phyloP scores from a whole-genome alignment of 306 rosid species.

The Dalbergia cultrata region DNA sequence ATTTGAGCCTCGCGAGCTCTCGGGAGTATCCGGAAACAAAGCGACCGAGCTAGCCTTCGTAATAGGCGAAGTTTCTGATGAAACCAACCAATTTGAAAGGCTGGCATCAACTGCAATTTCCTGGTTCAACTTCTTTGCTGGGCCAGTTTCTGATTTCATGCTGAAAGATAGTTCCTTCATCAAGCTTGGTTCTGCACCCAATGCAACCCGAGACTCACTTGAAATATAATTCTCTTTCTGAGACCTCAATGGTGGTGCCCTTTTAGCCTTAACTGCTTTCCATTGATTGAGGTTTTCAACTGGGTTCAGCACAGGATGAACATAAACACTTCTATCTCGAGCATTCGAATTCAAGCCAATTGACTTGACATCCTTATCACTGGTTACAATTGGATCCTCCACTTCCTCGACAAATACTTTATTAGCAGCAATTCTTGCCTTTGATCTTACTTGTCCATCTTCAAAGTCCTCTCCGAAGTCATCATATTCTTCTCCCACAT shows the following conservation, averaged over 20 bases:
- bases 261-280: slow-evolving; percentile 73
- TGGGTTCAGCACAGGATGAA: slow-evolving; percentile 82
- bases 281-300: slow-evolving; percentile 81
- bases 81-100: slow-evolving; percentile 85
- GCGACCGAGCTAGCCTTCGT: slow-evolving; percentile 47
- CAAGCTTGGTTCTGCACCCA: slow-evolving; percentile 48
- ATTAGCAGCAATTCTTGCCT: slow-evolving; percentile 45
- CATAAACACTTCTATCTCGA: slow-evolving; percentile 75
- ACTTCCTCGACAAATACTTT: slow-evolving; percentile 51
- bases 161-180: neutral
- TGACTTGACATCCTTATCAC: slow-evolving; percentile 45
- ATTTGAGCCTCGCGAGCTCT: slow-evolving; percentile 63
- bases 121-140: slow-evolving; percentile 52
- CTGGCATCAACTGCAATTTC: slow-evolving; percentile 85
- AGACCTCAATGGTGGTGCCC: slow-evolving; percentile 51
- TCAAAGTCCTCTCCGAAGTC: slow-evolving; percentile 42
- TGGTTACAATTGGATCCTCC: slow-evolving; percentile 43
- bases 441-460: slow-evolving; percentile 45
- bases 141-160: slow-evolving; percentile 21
- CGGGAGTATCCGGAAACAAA: slow-evolving; percentile 48
- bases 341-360: slow-evolving; percentile 52
- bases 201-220: slow-evolving; percentile 53
- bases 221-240: slow-evolving; percentile 64
- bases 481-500: slow-evolving; percentile 52
- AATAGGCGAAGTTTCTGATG: slow-evolving; percentile 59